Percentiles rank a stretch among this genome's conserved stretches.
These are phyloP conservation scores for Deinandra increscens DNA, from an alignment of 129 eudicot species.

Conservation along the genomic window DNA sequence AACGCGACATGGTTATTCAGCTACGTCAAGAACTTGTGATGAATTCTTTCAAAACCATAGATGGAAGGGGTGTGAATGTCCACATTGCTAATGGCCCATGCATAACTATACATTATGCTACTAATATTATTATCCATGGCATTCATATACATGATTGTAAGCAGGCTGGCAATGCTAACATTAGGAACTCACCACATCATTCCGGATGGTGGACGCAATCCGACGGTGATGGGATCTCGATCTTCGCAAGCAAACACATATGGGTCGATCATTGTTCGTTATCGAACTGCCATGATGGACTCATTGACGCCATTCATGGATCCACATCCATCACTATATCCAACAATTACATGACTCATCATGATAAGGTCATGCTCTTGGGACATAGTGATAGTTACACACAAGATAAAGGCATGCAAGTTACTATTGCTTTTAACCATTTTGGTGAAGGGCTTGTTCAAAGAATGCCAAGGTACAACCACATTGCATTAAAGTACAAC, in stretches of 20 bases:
- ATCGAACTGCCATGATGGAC: slow-evolving; percentile 76
- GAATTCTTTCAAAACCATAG: slow-evolving; percentile 82
- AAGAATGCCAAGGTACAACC: slow-evolving; percentile 79
- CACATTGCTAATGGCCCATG: slow-evolving; percentile 89
- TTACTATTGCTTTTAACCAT: slow-evolving; percentile 78
- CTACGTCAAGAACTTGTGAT: slow-evolving; percentile 64
- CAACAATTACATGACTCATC: slow-evolving; percentile 83
- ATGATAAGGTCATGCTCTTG: slow-evolving; percentile 85
- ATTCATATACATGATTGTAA: slow-evolving; percentile 75
- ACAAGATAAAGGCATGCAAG: slow-evolving; percentile 73
- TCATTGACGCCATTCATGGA: slow-evolving; percentile 82
- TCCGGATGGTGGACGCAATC: slow-evolving; percentile 75
- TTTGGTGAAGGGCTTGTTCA: slow-evolving; percentile 87
- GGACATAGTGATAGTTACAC: slow-evolving; percentile 74
- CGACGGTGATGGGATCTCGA: slow-evolving; percentile 78
- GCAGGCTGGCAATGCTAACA: slow-evolving; percentile 58
- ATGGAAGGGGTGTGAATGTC: slow-evolving; percentile 88
- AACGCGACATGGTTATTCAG: slow-evolving; percentile 74
- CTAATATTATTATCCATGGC: slow-evolving; percentile 81
- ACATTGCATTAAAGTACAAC: background rate
- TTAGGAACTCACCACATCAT: slow-evolving; percentile 67
- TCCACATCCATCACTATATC: slow-evolving; percentile 84
- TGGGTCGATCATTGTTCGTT: slow-evolving; percentile 92
- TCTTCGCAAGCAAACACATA: slow-evolving; percentile 46
- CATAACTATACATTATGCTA: slow-evolving; percentile 69